A percentile compares a stretch with the other conserved stretches of the same genome.
Conservation (phyloP, 495 filamentous ascomycete genomes). For the Aspergillus indologenus region DNA sequence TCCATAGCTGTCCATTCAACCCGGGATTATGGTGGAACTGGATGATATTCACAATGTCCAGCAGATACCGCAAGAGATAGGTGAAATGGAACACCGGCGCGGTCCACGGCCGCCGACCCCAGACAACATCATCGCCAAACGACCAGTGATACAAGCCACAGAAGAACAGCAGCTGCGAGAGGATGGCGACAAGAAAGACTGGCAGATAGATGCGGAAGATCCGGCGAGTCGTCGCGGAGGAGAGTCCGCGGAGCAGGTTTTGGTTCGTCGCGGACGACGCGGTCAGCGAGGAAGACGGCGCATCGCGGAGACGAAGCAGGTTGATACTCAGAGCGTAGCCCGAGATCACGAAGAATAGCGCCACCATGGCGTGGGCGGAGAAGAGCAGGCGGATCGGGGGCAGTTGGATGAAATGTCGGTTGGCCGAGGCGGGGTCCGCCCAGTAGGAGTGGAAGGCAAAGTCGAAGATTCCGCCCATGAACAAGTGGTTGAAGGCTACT, state of each 20-base stretch:
- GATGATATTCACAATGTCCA: conserved; percentile 35
- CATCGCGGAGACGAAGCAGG: not conserved
- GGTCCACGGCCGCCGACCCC: conserved; percentile 19
- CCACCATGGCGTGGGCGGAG: conserved; percentile 56
- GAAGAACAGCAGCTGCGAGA: conserved; percentile 29
- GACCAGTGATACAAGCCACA: conserved; percentile 22
- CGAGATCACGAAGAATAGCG: conserved; percentile 61
- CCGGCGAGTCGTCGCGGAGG: conserved; percentile 53
- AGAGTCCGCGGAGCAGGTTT: conserved; percentile 24
- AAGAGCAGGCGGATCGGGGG: conserved; percentile 54
- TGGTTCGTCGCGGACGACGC: conserved; percentile 23
- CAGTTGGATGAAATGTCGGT: conserved; percentile 50
- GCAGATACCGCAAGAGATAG: conserved; percentile 28
- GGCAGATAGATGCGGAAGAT: conserved; percentile 54
- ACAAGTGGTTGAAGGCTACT: conserved; percentile 22
- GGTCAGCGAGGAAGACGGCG: conserved; percentile 39
- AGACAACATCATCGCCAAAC: conserved; percentile 16
- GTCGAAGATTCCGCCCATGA: conserved; percentile 21
- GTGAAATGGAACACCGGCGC: conserved; percentile 18
- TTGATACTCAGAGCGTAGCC: conserved; percentile 52
- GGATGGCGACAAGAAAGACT: conserved; percentile 30
- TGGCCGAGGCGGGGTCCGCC: conserved; percentile 30
- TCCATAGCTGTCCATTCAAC: conserved; percentile 44
- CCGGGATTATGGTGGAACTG: conserved; percentile 18
- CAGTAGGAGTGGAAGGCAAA: conserved; percentile 25